A percentile compares a stretch with the other conserved stretches of the same genome.
Evolutionary conservation across 2,329 filamentous ascomycete genomes (phyloP).

Genomic region (Arthrobotrys sphaeroides): DNA sequence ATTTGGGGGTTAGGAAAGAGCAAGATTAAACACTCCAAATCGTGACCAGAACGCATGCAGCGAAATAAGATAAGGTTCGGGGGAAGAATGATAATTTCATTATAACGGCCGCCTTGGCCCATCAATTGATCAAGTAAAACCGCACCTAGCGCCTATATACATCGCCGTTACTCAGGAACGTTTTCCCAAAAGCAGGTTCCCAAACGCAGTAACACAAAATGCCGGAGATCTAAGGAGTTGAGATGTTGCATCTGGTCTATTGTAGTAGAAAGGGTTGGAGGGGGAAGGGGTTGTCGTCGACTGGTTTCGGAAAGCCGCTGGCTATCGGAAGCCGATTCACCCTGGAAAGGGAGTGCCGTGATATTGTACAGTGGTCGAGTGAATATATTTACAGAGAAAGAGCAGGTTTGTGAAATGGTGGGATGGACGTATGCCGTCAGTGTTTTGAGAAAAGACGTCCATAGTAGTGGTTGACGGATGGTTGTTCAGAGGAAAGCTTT

Average conservation of each 20-base stretch:
- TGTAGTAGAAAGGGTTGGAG: constrained; percentile 8
- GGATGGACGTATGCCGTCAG: background rate
- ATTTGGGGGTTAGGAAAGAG: constrained; percentile 23
- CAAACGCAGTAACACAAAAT: constrained; percentile 23
- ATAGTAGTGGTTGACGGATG: background rate
- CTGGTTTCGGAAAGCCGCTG: constrained; percentile 19
- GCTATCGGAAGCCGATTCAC: background rate
- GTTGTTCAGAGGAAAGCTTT: constrained; percentile 53
- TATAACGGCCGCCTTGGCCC: constrained; percentile 26
- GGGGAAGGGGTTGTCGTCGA: constrained; percentile 3
- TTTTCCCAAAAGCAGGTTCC: constrained; percentile 22
- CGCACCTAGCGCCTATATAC: constrained; percentile 54
- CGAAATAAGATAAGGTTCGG: background rate
- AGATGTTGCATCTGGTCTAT: constrained; percentile 52
- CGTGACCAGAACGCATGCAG: background rate
- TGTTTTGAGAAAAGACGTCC: background rate
- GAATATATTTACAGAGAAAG: constrained; percentile 51
- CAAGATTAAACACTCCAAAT: background rate
- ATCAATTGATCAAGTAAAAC: constrained; percentile 29
- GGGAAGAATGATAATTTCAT: constrained; percentile 28
- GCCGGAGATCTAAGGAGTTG: constrained; percentile 47
- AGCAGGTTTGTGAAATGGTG: background rate
- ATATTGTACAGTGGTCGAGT: constrained; percentile 41
- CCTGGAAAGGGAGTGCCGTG: constrained; percentile 21
- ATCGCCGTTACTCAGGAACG: constrained; percentile 39